These are phyloP conservation scores for Dioszegia aurantiaca DNA, from an alignment of 768 basidiomycete species.

Conservation along the genomic window DNA sequence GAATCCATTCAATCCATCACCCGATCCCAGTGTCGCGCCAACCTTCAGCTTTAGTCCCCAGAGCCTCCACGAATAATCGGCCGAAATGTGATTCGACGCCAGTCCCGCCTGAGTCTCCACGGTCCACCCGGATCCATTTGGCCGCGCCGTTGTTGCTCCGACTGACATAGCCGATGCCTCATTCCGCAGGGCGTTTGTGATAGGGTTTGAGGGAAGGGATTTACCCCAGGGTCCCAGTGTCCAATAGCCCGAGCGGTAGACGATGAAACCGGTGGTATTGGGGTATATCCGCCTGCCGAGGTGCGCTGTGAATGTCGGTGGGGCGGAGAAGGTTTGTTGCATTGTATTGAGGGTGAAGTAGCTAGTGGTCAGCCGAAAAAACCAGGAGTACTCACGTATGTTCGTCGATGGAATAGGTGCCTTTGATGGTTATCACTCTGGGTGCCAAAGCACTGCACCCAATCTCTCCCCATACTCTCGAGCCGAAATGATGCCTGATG, in stretches of 20 bases:
- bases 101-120: constrained; percentile 44
- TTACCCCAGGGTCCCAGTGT: constrained; percentile 51
- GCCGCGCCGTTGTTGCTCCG: constrained; percentile 41
- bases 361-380: constrained; percentile 4
- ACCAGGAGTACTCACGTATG: constrained; percentile 30
- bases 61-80: constrained; percentile 44
- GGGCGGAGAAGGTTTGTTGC: constrained; percentile 40
- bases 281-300: constrained; percentile 50
- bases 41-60: constrained; percentile 49
- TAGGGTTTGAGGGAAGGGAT: constrained; percentile 17
- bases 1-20: constrained; percentile 37
- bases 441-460: constrained; percentile 41
- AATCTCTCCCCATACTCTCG: constrained; percentile 58
- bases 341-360: constrained; percentile 46
- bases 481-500: constrained; percentile 72
- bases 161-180: constrained; percentile 43
- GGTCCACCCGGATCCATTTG: constrained; percentile 48
- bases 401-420: constrained; percentile 45
- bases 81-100: constrained; percentile 34
- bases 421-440: constrained; percentile 38
- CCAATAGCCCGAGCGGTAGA: constrained; percentile 45
- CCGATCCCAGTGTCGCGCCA: constrained; percentile 37
- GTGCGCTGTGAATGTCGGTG: constrained; percentile 49
- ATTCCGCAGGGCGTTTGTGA: constrained; percentile 13
- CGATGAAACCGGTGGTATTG: constrained; percentile 45